These are phyloP conservation scores for Coniochaeta ligniaria DNA, from an alignment of 2,329 filamentous ascomycete genomes.

Conservation along the genomic window DNA sequence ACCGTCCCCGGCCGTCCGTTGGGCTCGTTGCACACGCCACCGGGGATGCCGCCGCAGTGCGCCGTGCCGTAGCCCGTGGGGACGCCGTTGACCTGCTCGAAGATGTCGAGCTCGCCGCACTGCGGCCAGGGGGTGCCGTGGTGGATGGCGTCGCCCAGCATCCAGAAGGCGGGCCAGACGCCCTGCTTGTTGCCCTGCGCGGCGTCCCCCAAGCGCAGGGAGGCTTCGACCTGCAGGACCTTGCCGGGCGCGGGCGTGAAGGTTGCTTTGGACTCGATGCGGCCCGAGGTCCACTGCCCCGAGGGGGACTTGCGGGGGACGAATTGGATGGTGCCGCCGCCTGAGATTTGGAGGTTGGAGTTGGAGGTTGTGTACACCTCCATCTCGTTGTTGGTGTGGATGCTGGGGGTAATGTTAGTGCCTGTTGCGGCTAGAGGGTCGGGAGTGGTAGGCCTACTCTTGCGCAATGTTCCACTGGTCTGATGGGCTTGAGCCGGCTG, in stretches of 20 bases:
- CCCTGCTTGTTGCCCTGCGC: constrained; percentile 34
- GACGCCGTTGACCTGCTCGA: constrained; percentile 47
- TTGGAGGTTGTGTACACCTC: constrained; percentile 39
- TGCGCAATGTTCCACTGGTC: constrained; percentile 33
- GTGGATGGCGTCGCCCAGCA: constrained; percentile 42
- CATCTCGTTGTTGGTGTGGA: constrained; percentile 43
- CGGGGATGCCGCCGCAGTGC: constrained; percentile 39
- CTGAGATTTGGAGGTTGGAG: constrained; percentile 42
- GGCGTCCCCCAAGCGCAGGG: constrained; percentile 39
- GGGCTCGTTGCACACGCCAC: constrained; percentile 45
- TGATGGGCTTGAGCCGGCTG: constrained; percentile 21
- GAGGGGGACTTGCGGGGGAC: constrained; percentile 33
- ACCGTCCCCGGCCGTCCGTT: constrained; percentile 29
- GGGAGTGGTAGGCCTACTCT: constrained; percentile 7
- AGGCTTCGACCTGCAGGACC: constrained; percentile 37
- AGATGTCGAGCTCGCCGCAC: constrained; percentile 50
- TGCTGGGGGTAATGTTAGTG: constrained; percentile 13
- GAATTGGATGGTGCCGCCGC: constrained; percentile 42
- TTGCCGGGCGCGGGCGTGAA: constrained; percentile 38
- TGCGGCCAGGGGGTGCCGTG: constrained; percentile 41
- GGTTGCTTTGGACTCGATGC: constrained; percentile 41
- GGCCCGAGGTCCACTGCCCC: constrained; percentile 45
- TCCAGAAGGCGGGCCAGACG: constrained; percentile 54
- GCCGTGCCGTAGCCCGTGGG: constrained; percentile 38
- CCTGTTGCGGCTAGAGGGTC: no score